A percentile compares a stretch with the other conserved stretches of the same genome.
Evolutionary conservation across 331 rosid genomes (phyloP).

Genomic region (Quercus phellos): DNA sequence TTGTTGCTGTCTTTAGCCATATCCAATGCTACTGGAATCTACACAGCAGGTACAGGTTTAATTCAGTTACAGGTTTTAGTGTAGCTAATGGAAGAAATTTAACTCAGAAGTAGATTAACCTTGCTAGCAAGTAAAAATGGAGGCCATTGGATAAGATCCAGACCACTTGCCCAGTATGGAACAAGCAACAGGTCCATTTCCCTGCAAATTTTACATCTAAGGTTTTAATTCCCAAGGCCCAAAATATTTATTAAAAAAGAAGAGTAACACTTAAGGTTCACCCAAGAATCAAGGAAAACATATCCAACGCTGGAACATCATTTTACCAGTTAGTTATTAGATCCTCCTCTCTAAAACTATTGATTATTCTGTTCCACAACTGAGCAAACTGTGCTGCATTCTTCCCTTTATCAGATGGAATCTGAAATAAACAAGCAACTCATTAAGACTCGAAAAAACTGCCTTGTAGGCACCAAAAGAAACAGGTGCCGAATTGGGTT

Average conservation of each 20-base stretch:
- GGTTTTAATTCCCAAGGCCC: neutral
- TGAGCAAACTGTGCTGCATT: slow-evolving; percentile 87
- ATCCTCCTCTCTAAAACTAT: slow-evolving; percentile 92
- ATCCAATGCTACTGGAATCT: slow-evolving; percentile 94
- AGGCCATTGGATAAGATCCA: slow-evolving; percentile 86
- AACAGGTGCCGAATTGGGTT: neutral
- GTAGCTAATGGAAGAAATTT: slow-evolving; percentile 2
- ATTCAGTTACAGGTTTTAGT: neutral
- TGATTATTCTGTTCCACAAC: slow-evolving; percentile 83
- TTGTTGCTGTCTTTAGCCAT: slow-evolving; percentile 83
- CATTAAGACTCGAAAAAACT: neutral
- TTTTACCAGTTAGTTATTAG: slow-evolving; percentile 71
- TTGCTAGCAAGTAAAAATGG: slow-evolving; percentile 99
- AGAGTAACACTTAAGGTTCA: slow-evolving; percentile 2
- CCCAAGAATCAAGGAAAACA: slow-evolving; percentile 1
- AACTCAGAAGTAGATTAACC: slow-evolving; percentile 39
- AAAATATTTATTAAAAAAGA: neutral
- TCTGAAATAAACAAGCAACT: slow-evolving; percentile 39
- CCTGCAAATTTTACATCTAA: slow-evolving; percentile 41
- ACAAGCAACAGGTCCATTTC: slow-evolving; percentile 92
- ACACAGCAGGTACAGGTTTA: slow-evolving; percentile 15
- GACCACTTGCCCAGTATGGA: slow-evolving; percentile 70
- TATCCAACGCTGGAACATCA: slow-evolving; percentile 4
- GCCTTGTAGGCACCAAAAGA: neutral
- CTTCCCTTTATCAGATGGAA: slow-evolving; percentile 49